Conservation (phyloP, 2,329 filamentous ascomycete species). For the Beauveria australis region DNA sequence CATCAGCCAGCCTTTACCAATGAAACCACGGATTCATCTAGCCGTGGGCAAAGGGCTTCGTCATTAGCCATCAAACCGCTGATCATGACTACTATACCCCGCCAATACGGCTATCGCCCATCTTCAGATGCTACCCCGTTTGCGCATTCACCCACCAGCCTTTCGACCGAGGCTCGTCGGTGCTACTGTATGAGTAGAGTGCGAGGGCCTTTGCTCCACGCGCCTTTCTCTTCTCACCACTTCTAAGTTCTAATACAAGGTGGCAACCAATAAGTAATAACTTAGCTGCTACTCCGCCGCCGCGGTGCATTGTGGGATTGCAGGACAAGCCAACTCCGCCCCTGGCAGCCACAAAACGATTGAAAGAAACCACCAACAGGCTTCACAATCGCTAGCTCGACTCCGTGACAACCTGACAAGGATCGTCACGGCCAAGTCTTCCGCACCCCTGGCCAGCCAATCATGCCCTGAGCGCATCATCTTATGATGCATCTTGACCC, state of each 20-base stretch:
- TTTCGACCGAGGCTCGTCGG: conserved; percentile 6
- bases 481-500: conserved; percentile 1
- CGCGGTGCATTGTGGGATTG: neutral
- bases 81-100: neutral
- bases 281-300: neutral
- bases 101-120: neutral
- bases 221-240: neutral
- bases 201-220: neutral
- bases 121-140: neutral
- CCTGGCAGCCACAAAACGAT: neutral
- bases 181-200: neutral
- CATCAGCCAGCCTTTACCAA: too few relatives aligned
- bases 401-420: neutral
- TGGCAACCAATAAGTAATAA: conserved; percentile 19
- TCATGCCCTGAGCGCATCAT: conserved; percentile 4
- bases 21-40: neutral
- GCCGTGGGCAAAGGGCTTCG: neutral
- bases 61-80: neutral
- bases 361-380: neutral
- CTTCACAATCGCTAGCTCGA: neutral
- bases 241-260: conserved; percentile 16
- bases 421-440: neutral
- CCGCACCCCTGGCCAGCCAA: neutral
- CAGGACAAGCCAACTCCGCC: conserved; percentile 4
- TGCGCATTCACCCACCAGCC: neutral